A percentile compares a stretch with the other conserved stretches of the same genome.
These are phyloP conservation scores for Isatis tinctoria DNA, from an alignment of 345 rosid species.

Conservation along the genomic window DNA sequence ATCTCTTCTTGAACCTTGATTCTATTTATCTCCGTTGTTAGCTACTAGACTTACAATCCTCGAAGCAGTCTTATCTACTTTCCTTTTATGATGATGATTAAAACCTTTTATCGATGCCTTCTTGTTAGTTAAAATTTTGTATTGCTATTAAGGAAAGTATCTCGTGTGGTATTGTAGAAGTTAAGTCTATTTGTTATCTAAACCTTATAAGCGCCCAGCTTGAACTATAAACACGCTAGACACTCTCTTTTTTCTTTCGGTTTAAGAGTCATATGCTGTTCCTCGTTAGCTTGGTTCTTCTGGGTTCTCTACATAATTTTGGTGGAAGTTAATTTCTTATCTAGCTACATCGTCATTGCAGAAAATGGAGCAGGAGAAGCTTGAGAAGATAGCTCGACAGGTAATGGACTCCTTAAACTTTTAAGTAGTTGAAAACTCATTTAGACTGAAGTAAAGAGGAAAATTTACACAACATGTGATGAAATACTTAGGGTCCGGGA, in stretches of 20 bases:
- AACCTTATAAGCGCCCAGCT: not conserved
- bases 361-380: conserved; percentile 89
- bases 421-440: not conserved
- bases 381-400: conserved; percentile 88
- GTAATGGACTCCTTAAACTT: conserved; percentile 31
- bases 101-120: not conserved
- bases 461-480: not conserved
- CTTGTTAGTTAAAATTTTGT: not conserved
- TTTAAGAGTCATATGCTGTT: not conserved
- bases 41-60: not conserved
- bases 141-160: not conserved
- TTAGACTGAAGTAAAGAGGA: not conserved
- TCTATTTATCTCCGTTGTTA: not conserved
- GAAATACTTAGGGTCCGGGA: conserved; percentile 61
- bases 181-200: not conserved
- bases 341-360: conserved; percentile 33
- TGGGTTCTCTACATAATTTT: not conserved
- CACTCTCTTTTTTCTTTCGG: not conserved
- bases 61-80: not conserved
- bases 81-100: conserved; percentile 7
- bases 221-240: not conserved
- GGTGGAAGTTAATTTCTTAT: not conserved
- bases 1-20: not conserved
- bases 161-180: not conserved
- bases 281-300: not conserved